These are phyloP conservation scores for Clohesyomyces aquaticus DNA, from an alignment of 495 filamentous ascomycete genomes.

Conservation along the genomic window DNA sequence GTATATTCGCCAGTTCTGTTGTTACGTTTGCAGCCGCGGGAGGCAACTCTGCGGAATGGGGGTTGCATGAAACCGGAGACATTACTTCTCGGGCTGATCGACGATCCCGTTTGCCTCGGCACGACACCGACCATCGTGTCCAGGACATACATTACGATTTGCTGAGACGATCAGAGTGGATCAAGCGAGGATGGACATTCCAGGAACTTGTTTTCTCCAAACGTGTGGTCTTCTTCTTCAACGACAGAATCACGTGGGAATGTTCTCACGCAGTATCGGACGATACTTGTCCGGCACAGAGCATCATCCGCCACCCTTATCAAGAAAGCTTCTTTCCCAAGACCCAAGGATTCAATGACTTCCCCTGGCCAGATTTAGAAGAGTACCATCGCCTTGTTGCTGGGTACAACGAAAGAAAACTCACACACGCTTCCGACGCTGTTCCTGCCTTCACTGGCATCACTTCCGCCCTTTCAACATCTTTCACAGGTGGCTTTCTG, in stretches of 20 bases:
- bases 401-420: conserved; percentile 2
- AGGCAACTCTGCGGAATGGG: conserved; percentile 2
- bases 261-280: background rate
- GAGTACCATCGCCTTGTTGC: background rate
- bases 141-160: background rate
- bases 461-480: background rate
- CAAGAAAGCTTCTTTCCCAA: background rate
- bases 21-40: conserved; percentile 6
- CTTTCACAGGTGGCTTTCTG: conserved; percentile 1
- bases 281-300: background rate
- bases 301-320: background rate
- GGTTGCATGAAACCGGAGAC: background rate
- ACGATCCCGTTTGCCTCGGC: background rate
- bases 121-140: background rate
- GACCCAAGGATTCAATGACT: background rate
- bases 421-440: background rate
- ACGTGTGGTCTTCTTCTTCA: conserved; percentile 1
- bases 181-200: conserved; percentile 11
- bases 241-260: background rate
- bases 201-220: conserved; percentile 8
- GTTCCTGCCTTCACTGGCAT: conserved; percentile 5
- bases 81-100: background rate
- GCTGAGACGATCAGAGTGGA: background rate
- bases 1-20: conserved; percentile 1
- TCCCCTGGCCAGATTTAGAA: background rate